phyloP scores from a whole-genome alignment of 1,284 basidiomycete genomes.

The Chalciporus sp. region DNA sequence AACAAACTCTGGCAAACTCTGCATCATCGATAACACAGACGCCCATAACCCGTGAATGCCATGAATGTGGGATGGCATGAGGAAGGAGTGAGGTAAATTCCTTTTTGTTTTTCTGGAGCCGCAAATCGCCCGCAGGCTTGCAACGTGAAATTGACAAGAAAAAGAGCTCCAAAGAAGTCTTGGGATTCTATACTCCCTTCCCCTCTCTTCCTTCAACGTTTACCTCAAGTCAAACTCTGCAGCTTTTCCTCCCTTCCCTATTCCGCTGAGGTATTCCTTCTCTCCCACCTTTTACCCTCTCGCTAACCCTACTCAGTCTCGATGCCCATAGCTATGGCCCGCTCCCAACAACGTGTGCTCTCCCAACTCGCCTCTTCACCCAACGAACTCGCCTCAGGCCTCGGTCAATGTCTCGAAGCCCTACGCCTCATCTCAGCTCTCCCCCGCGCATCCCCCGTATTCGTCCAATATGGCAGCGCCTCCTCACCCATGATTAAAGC shows the following conservation, averaged over 20 bases:
- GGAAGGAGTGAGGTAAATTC: background rate
- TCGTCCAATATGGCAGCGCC: conserved; percentile 24
- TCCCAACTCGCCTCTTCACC: conserved; percentile 34
- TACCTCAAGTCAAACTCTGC: no score
- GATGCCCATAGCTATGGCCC: conserved; percentile 18
- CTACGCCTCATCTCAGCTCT: conserved; percentile 34
- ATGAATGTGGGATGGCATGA: background rate
- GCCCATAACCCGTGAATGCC: background rate
- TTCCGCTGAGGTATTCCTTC: background rate
- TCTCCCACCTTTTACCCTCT: no score
- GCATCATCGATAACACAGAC: background rate
- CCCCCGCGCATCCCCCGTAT: conserved; percentile 31
- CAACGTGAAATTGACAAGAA: background rate
- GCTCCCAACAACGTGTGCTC: conserved; percentile 30
- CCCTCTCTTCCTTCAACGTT: no score
- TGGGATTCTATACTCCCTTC: no score
- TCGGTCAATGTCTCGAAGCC: conserved; percentile 35
- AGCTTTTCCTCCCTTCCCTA: background rate
- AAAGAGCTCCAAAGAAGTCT: background rate
- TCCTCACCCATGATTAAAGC: conserved; percentile 27
- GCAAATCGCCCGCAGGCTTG: background rate
- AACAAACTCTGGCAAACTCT: no score
- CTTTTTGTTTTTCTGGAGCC: background rate
- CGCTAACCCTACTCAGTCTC: background rate
- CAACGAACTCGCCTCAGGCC: conserved; percentile 33